phyloP scores from a whole-genome alignment of 2,329 filamentous ascomycete species.

The Biscogniauxia marginata region DNA sequence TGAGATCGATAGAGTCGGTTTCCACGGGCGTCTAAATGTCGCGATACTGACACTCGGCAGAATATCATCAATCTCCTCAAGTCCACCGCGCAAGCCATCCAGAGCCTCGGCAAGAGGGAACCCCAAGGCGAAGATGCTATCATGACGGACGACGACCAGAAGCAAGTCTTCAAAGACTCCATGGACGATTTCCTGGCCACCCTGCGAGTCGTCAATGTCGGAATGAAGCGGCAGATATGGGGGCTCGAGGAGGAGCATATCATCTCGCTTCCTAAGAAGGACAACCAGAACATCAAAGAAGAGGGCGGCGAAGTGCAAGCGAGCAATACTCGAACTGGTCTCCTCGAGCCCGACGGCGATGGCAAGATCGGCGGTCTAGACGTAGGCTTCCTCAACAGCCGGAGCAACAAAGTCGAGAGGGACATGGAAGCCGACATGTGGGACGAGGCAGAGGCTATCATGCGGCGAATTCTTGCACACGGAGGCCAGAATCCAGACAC shows the following conservation, averaged over 20 bases:
- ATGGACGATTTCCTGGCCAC: conserved; percentile 69
- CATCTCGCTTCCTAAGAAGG: conserved; percentile 48
- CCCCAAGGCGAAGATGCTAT: conserved; percentile 25
- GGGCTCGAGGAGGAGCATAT: conserved; percentile 81
- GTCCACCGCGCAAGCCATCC: conserved; percentile 60
- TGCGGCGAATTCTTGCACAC: conserved; percentile 17
- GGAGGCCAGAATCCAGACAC: conserved; percentile 1
- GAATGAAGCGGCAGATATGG: conserved; percentile 72
- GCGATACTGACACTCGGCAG: conserved; percentile 30
- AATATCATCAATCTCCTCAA: conserved; percentile 48
- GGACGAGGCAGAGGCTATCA: conserved; percentile 35
- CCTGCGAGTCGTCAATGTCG: conserved; percentile 72
- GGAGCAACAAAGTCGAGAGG: conserved; percentile 75
- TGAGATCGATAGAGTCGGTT: conserved; percentile 67
- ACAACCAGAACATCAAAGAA: conserved; percentile 19
- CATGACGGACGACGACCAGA: conserved; percentile 48
- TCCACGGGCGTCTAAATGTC: not conserved
- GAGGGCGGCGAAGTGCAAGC: conserved; percentile 25
- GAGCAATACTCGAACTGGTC: conserved; percentile 30
- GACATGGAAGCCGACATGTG: conserved; percentile 84
- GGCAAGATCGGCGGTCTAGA: conserved; percentile 65
- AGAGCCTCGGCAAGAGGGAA: conserved; percentile 57
- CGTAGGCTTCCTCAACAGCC: conserved; percentile 85
- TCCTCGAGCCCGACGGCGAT: conserved; percentile 53
- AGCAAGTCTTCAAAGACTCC: conserved; percentile 55